phyloP scores from a whole-genome alignment of 768 basidiomycete species.

The Tricholoma flavovirens region DNA sequence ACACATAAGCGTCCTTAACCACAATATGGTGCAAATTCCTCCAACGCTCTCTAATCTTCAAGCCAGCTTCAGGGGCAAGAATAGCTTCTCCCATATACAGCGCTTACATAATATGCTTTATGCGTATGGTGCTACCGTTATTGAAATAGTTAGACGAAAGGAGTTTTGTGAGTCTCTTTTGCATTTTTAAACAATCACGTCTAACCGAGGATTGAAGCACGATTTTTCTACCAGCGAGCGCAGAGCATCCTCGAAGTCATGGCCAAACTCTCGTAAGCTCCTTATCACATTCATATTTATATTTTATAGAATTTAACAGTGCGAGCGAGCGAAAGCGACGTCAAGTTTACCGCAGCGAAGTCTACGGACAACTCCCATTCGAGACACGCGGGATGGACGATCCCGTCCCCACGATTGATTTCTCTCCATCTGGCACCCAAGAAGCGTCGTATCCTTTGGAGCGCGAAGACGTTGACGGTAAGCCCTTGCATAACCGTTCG shows the following conservation, averaged over 20 bases:
- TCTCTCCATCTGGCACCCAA: conserved; percentile 60
- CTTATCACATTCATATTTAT: neutral
- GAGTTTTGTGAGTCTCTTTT: conserved; percentile 64
- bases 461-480: conserved; percentile 71
- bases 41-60: conserved; percentile 60
- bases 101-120: conserved; percentile 86
- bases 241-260: conserved; percentile 80
- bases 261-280: conserved; percentile 76
- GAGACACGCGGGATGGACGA: conserved; percentile 78
- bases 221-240: conserved; percentile 77
- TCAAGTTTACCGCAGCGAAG: conserved; percentile 78
- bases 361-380: conserved; percentile 84
- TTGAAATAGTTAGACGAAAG: conserved; percentile 87
- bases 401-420: conserved; percentile 71
- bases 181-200: neutral
- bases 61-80: conserved; percentile 64
- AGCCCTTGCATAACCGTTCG: conserved; percentile 14
- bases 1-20: conserved; percentile 76
- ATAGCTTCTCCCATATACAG: conserved; percentile 86
- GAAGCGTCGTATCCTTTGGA: conserved; percentile 66
- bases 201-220: conserved; percentile 35
- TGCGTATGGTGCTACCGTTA: conserved; percentile 85
- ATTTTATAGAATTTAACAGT: conserved; percentile 28
- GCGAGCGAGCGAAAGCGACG: conserved; percentile 77
- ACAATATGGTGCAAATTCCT: conserved; percentile 73